Percentiles rank a stretch among this genome's conserved stretches.
Conservation (phyloP, 2,329 filamentous ascomycete genomes). For the Penicillium sclerotiorum region DNA sequence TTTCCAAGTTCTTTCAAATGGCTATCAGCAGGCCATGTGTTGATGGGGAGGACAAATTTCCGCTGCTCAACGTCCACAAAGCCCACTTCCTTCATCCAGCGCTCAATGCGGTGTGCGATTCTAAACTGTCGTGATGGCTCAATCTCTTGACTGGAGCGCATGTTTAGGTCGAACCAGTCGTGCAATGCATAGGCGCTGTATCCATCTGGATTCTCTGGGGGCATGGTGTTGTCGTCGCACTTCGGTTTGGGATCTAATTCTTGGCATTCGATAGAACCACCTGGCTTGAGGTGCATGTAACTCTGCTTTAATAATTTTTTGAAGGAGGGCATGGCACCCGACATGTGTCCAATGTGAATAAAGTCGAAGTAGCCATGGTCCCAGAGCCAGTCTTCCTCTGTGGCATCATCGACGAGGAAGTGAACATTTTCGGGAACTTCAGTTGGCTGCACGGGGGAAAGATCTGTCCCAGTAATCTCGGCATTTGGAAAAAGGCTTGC, state of each 20-base stretch:
- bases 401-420: slow-evolving; percentile 72
- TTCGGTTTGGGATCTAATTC: slow-evolving; percentile 50
- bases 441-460: slow-evolving; percentile 68
- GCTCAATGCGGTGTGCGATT: slow-evolving; percentile 56
- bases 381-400: slow-evolving; percentile 63
- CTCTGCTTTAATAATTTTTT: slow-evolving; percentile 56
- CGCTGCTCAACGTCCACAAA: slow-evolving; percentile 60
- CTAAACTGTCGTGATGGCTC: slow-evolving; percentile 51
- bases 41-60: slow-evolving; percentile 56
- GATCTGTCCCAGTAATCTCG: slow-evolving; percentile 64
- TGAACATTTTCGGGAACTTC: slow-evolving; percentile 72
- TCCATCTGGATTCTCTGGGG: slow-evolving; percentile 43
- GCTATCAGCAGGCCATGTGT: slow-evolving; percentile 54
- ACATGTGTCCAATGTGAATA: slow-evolving; percentile 62
- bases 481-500: slow-evolving; percentile 57
- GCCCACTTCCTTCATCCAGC: slow-evolving; percentile 59
- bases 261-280: slow-evolving; percentile 54
- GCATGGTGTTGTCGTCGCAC: slow-evolving; percentile 60
- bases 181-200: slow-evolving; percentile 44
- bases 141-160: slow-evolving; percentile 48
- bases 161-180: slow-evolving; percentile 51
- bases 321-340: slow-evolving; percentile 62
- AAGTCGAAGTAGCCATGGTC: slow-evolving; percentile 57
- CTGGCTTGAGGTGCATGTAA: slow-evolving; percentile 58
- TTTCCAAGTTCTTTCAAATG: slow-evolving; percentile 52